Percentiles rank a stretch among this genome's conserved stretches.
Conservation (phyloP, 257 asterid species). For the Petunia axillaris region DNA sequence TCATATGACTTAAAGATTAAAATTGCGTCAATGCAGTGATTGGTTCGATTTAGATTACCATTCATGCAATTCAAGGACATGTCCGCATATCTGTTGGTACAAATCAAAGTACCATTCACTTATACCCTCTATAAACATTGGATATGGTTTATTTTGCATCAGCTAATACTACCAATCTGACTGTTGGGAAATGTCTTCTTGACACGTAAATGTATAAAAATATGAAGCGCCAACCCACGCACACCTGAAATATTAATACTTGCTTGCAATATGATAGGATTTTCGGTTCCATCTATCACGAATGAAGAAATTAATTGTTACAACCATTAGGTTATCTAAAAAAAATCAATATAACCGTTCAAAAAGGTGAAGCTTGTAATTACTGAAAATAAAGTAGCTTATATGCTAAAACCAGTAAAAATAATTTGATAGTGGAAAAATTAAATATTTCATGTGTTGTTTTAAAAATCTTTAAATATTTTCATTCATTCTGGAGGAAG, state of each 20-base stretch:
- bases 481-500: no score
- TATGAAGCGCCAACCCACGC: neutral
- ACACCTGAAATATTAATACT: neutral
- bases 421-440: no score
- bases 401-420: no score
- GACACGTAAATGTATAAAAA: neutral
- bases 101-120: neutral
- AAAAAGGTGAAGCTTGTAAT: no score
- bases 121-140: neutral
- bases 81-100: slow-evolving; percentile 20
- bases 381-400: no score
- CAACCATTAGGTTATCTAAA: no score
- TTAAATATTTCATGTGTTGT: no score
- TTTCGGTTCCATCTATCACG: neutral
- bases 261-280: neutral
- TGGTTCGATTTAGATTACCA: neutral
- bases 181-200: neutral
- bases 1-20: slow-evolving; percentile 4
- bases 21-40: neutral
- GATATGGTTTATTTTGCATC: neutral
- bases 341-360: no score
- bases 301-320: no score
- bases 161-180: neutral
- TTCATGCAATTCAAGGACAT: slow-evolving; percentile 31
- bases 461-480: no score